phyloP scores from a whole-genome alignment of 2,329 filamentous ascomycete genomes.

The Verticillium longisporum region DNA sequence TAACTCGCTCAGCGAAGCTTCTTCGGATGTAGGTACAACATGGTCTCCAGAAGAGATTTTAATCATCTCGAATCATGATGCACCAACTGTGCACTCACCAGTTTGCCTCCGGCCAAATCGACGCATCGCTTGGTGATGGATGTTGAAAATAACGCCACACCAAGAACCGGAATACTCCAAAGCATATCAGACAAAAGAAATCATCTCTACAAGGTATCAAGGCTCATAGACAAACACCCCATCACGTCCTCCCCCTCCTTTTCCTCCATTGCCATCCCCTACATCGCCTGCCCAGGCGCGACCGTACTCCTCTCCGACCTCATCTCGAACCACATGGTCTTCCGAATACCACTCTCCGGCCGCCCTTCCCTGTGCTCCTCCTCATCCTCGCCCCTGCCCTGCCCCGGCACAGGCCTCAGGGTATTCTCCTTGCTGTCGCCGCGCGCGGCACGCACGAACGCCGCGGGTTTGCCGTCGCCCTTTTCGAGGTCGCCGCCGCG shows the following conservation, averaged over 20 bases:
- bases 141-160: no score
- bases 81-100: no score
- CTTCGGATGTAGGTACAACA: no score
- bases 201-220: neutral
- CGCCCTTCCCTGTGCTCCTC: constrained; percentile 2
- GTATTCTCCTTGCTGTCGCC: constrained; percentile 28
- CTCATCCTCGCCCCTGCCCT: constrained; percentile 1
- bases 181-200: no score
- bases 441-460: constrained; percentile 17
- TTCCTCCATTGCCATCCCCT: neutral
- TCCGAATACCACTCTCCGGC: constrained; percentile 21
- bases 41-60: no score
- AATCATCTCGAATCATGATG: no score
- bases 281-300: neutral
- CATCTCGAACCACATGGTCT: constrained; percentile 27
- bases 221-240: neutral
- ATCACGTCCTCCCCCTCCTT: neutral
- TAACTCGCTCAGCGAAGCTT: no score
- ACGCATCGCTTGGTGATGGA: no score
- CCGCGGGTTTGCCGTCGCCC: constrained; percentile 17
- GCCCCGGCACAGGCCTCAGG: constrained; percentile 15
- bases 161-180: no score
- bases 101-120: no score
- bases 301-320: constrained; percentile 19
- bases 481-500: constrained; percentile 18